These are phyloP conservation scores for Pleurozium schreberi DNA, from an alignment of 225 moss, liverwort and hornwort genomes.

Conservation along the genomic window DNA sequence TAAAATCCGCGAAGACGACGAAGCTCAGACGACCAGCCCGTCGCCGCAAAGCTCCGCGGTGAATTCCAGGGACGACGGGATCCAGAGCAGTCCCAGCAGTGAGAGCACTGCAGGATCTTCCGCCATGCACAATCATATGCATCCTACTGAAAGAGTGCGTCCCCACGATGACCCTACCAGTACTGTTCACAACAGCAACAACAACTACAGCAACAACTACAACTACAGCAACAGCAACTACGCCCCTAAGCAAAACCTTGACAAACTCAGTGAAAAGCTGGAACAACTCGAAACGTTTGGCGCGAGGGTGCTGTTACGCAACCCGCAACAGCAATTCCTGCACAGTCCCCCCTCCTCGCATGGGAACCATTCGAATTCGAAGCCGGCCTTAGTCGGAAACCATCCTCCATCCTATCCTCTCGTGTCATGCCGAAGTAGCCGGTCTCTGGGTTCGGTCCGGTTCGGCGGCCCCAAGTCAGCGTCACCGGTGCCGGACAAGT, in stretches of 20 bases:
- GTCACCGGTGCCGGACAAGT: background rate
- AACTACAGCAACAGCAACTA: background rate
- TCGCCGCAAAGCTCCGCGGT: background rate
- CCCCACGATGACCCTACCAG: background rate
- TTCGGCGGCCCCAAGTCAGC: background rate
- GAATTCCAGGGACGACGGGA: background rate
- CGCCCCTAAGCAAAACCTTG: conserved; percentile 41
- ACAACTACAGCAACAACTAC: background rate
- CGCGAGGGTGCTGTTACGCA: conserved; percentile 21
- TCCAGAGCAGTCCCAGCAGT: background rate
- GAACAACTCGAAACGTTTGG: conserved; percentile 37
- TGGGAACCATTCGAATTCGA: background rate
- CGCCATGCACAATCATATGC: background rate
- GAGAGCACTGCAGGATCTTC: background rate
- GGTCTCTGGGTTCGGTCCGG: background rate
- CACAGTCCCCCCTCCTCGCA: conserved; percentile 6
- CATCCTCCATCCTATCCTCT: background rate
- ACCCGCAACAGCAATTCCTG: conserved; percentile 24
- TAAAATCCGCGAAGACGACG: background rate
- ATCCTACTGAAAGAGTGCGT: background rate
- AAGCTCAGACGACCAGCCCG: background rate
- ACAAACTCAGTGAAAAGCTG: conserved; percentile 45
- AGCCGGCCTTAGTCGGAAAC: background rate
- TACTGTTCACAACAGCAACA: background rate
- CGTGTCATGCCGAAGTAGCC: background rate